Evolutionary conservation across 306 rosid species (phyloP).

Genomic region (Carpinus viminea): DNA sequence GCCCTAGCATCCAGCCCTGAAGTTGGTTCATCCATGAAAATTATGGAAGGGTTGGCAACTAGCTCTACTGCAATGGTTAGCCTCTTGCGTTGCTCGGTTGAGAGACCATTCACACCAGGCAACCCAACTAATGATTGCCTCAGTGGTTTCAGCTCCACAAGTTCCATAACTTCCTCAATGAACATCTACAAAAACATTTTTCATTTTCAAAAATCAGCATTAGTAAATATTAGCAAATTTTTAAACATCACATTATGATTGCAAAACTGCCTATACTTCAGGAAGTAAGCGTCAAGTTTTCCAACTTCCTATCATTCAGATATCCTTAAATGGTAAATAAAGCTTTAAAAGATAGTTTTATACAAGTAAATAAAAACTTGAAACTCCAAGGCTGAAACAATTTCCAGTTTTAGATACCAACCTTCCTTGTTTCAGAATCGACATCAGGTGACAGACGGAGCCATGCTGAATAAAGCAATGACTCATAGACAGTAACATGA

Average conservation of each 20-base stretch:
- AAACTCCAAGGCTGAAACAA: no score
- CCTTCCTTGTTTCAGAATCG: no score
- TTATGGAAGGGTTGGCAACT: conserved; percentile 87
- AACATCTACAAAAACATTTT: conserved; percentile 53
- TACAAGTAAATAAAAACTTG: neutral
- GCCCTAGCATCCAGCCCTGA: conserved; percentile 97
- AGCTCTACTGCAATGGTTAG: conserved; percentile 84
- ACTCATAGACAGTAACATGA: no score
- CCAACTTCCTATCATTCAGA: neutral
- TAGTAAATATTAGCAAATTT: neutral
- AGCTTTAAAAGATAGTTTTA: no score
- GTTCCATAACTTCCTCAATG: conserved; percentile 70
- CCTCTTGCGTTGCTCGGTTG: conserved; percentile 88
- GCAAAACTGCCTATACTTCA: no score
- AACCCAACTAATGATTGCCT: conserved; percentile 61
- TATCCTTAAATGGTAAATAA: neutral
- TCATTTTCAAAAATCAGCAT: neutral
- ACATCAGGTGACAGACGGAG: no score
- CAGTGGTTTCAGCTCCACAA: conserved; percentile 48
- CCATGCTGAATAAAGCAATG: no score
- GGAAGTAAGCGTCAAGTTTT: no score
- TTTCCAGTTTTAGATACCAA: neutral
- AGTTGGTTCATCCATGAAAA: conserved; percentile 96
- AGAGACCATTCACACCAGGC: conserved; percentile 80
- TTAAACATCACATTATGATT: no score